A percentile compares a stretch with the other conserved stretches of the same genome.
Evolutionary conservation across 2,329 filamentous ascomycete genomes (phyloP).

Genomic region (Penicillium sp.): DNA sequence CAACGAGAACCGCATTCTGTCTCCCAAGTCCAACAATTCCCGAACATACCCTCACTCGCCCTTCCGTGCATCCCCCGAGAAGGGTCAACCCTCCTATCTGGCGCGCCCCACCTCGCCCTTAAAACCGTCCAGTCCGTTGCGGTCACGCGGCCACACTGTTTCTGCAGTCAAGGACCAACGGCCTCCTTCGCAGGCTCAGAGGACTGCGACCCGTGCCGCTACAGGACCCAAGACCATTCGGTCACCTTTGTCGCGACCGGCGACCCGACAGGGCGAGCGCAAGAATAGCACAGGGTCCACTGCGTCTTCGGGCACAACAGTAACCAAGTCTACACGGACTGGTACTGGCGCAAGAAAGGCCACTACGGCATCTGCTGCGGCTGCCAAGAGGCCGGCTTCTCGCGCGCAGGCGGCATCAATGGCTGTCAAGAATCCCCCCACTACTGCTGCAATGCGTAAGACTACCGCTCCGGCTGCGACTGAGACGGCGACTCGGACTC

Average conservation of each 20-base stretch:
- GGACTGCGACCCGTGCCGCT: conserved; percentile 31
- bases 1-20: conserved; percentile 64
- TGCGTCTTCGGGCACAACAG: conserved; percentile 40
- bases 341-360: conserved; percentile 31
- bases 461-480: conserved; percentile 28
- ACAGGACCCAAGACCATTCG: conserved; percentile 29
- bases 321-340: conserved; percentile 33
- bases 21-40: conserved; percentile 79
- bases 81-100: conserved; percentile 52
- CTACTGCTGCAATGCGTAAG: conserved; percentile 32
- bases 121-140: conserved; percentile 52
- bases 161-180: conserved; percentile 28
- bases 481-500: conserved; percentile 35
- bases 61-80: conserved; percentile 45
- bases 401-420: conserved; percentile 34
- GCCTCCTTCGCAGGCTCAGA: conserved; percentile 30
- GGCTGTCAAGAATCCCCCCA: conserved; percentile 36
- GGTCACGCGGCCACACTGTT: conserved; percentile 28
- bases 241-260: conserved; percentile 35
- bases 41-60: conserved; percentile 62
- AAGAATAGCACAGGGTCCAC: conserved; percentile 39
- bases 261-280: conserved; percentile 42
- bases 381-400: conserved; percentile 33
- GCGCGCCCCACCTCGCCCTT: conserved; percentile 61
- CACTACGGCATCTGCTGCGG: conserved; percentile 25